Conservation (phyloP, 805 yeast genomes). For the Ogataea methylovora region DNA sequence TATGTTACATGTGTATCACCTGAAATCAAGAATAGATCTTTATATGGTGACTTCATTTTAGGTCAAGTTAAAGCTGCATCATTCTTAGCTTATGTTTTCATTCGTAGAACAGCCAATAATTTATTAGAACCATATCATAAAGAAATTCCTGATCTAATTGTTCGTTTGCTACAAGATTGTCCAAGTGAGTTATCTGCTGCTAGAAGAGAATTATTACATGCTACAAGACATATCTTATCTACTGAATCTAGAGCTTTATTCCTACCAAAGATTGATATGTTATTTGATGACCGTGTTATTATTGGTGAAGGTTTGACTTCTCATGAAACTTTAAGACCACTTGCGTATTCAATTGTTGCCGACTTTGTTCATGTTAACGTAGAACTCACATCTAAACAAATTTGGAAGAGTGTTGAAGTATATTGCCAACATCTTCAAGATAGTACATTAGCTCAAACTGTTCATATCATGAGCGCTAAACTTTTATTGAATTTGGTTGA, state of each 20-base stretch:
- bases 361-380: conserved; percentile 90
- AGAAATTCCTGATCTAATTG: conserved; percentile 78
- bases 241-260: conserved; percentile 81
- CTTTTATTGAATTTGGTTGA: conserved; percentile 82
- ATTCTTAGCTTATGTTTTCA: conserved; percentile 83
- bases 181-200: conserved; percentile 91
- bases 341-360: conserved; percentile 93
- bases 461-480: conserved; percentile 95
- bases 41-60: conserved; percentile 80
- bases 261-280: conserved; percentile 74
- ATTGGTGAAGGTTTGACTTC: conserved; percentile 92
- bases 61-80: conserved; percentile 97
- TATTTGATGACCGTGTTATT: conserved; percentile 80
- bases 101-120: conserved; percentile 73
- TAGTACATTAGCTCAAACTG: conserved; percentile 73
- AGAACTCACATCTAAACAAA: conserved; percentile 73
- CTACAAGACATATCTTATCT: conserved; percentile 89
- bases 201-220: conserved; percentile 86
- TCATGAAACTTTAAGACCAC: conserved; percentile 80
- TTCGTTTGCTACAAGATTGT: conserved; percentile 85
- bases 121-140: conserved; percentile 50
- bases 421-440: conserved; percentile 80
- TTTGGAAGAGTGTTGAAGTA: conserved; percentile 79
- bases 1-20: conserved; percentile 68
- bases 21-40: conserved; percentile 63